These are phyloP conservation scores for Brassica balearica DNA, from an alignment of 441 rosid genomes.

Conservation along the genomic window DNA sequence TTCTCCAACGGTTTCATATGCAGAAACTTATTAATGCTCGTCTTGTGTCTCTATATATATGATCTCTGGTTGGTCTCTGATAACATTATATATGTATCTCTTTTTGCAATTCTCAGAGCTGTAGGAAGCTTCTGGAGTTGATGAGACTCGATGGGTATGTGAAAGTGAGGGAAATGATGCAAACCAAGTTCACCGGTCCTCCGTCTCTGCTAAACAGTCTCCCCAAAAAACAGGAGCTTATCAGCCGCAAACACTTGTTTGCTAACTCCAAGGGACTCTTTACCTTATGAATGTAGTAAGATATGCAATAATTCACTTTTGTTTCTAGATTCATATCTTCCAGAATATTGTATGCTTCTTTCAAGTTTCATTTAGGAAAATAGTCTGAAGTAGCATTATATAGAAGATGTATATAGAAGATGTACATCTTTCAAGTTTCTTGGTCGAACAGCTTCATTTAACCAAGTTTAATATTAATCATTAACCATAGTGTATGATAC, in stretches of 20 bases:
- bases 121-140: slow-evolving; percentile 72
- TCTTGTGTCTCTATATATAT: slow-evolving; percentile 2
- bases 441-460: not conserved
- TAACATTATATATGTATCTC: slow-evolving; percentile 2
- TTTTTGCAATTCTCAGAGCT: slow-evolving; percentile 55
- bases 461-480: not conserved
- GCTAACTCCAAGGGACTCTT: slow-evolving; percentile 61
- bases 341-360: not conserved
- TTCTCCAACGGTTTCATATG: not conserved
- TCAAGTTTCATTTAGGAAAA: not conserved
- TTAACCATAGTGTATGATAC: not conserved
- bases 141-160: slow-evolving; percentile 81
- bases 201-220: slow-evolving; percentile 63
- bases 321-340: not conserved
- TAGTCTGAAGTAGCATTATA: not conserved
- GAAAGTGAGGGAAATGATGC: slow-evolving; percentile 67
- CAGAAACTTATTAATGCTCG: not conserved
- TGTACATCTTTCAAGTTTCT: not conserved
- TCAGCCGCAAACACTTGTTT: slow-evolving; percentile 72
- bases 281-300: slow-evolving; percentile 28
- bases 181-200: slow-evolving; percentile 55
- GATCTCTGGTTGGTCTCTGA: slow-evolving; percentile 3
- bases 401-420: not conserved
- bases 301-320: not conserved
- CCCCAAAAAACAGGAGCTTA: slow-evolving; percentile 52